Percentiles rank a stretch among this genome's conserved stretches.
phyloP scores from a whole-genome alignment of 495 filamentous ascomycete species.

The Penicillium chermesinum region DNA sequence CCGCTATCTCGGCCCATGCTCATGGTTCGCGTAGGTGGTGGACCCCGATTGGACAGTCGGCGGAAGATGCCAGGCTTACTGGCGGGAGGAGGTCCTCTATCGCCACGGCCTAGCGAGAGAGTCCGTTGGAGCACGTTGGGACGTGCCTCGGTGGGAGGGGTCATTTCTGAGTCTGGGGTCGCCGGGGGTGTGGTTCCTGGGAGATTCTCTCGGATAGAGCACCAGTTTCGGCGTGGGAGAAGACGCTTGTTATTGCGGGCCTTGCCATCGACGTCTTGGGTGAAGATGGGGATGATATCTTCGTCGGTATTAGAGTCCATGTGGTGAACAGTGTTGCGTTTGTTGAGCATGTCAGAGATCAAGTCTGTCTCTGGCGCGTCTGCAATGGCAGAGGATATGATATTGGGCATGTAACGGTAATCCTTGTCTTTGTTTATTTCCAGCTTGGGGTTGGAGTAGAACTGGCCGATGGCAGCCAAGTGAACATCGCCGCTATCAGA shows the following conservation, averaged over 20 bases:
- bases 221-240: slow-evolving; percentile 91
- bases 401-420: slow-evolving; percentile 86
- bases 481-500: slow-evolving; percentile 77
- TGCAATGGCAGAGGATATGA: slow-evolving; percentile 88
- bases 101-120: slow-evolving; percentile 57
- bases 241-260: slow-evolving; percentile 84
- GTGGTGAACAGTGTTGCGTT: slow-evolving; percentile 89
- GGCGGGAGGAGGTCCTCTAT: slow-evolving; percentile 22
- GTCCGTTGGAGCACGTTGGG: slow-evolving; percentile 52
- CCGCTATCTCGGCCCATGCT: slow-evolving; percentile 31
- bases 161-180: slow-evolving; percentile 42
- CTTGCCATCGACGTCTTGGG: slow-evolving; percentile 81
- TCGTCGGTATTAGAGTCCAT: slow-evolving; percentile 72
- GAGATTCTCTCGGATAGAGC: slow-evolving; percentile 76
- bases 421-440: slow-evolving; percentile 76
- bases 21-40: slow-evolving; percentile 36
- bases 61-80: slow-evolving; percentile 48
- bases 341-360: slow-evolving; percentile 88
- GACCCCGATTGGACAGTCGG: slow-evolving; percentile 42
- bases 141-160: slow-evolving; percentile 34
- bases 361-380: slow-evolving; percentile 86
- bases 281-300: slow-evolving; percentile 91
- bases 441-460: slow-evolving; percentile 83
- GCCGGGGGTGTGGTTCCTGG: slow-evolving; percentile 68
- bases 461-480: slow-evolving; percentile 85